Evolutionary conservation across 345 rosid species (phyloP), one percentile per base, ranked within the genome.

Genomic region (Brassica cretica): DNA sequence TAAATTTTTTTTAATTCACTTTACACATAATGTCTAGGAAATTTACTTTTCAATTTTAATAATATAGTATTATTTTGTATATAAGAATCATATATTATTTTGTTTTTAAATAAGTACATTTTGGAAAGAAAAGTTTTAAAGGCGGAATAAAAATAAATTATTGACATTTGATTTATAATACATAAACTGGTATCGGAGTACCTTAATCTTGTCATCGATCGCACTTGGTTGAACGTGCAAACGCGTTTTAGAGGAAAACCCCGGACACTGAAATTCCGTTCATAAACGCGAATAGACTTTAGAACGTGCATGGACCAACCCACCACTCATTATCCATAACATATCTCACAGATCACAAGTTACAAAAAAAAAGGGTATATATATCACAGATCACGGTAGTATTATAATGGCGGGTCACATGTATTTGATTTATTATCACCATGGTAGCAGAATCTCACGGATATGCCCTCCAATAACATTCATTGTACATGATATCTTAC

Each of bases 361-460:
- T 41, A 41, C 49, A 41, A 10, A 41, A 41, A 41, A 11, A 41
- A 41, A 39, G 2, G 9, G 9, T 8, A 35, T 41, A 41, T 41
- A 41, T 41, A 41, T 41, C 49, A 41, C 46, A 8, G 46, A 39
- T 41, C 49, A 10, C 14, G 11, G 14, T 41, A 41, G 49, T 41
- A 41, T 11, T 41, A 10, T 41, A 41, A 41, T 41, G 49, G 49
- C 49, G 49, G 44, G 10, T 37, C 49, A 41, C 49, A 41, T 37
- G 30, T 70, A 68, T 15, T 64, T 44, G 58, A 65, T 65, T 64
- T 64, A 29, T 70, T 71, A 71, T 65, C 76, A 41, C 39, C 3
- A 78, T 66, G 29, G 9, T 19, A 72, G 73, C 81, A 78, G 7
- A 21, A 78, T 49, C 62, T 78, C 73, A 66, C 72, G 73, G 14